Evolutionary conservation across 345 rosid species (phyloP), one percentile per base, ranked within the genome.

Genomic region (Camelina hispida): DNA sequence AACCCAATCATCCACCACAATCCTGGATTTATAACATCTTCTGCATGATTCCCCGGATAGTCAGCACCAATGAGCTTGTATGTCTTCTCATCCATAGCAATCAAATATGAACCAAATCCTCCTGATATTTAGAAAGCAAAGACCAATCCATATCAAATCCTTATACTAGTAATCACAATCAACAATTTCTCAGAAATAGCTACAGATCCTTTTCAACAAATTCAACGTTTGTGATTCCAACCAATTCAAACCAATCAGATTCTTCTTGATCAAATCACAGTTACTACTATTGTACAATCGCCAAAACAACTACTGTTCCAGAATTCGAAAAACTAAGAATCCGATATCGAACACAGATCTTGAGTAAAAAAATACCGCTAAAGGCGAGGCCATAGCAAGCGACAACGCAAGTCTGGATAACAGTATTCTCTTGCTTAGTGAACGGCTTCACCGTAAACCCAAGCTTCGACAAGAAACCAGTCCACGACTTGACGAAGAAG

Each of bases 391-490:
- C 97, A 17, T 91, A 93, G 79, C 97, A 89, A 38, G 97, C 98
- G 15, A 93, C 98, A n/a, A 93, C 96, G 68, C 97, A 89, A 51
- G 98, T 93, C 78, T 93, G 98, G 40, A 93, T 88, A 52, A 93
- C 96, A 37, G 97, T 88, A 80, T 91, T 91, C 85, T 93, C 98
- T 79, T 93, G 96, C 77, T 88, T 87, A 14, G 97, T 91, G 64
- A 93, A 93, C 0, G 94, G 97, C 62, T 81, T 69, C 30, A 85
- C 81, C 5, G 82, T 69, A 70, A 88, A 68, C 8, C 98, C 98
- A 8, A 91, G 78, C 65, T 79, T 80, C 28, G 89, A 78, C 42
- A 89, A 66, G 65, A 88, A 79, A 16, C 88, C 91, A 9, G 92
- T 90, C 98, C 97, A 93, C 9, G 97, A 93, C 65, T 93, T 89